Conservation (phyloP, 169 alveolate species). For the Theileria sp. region DNA sequence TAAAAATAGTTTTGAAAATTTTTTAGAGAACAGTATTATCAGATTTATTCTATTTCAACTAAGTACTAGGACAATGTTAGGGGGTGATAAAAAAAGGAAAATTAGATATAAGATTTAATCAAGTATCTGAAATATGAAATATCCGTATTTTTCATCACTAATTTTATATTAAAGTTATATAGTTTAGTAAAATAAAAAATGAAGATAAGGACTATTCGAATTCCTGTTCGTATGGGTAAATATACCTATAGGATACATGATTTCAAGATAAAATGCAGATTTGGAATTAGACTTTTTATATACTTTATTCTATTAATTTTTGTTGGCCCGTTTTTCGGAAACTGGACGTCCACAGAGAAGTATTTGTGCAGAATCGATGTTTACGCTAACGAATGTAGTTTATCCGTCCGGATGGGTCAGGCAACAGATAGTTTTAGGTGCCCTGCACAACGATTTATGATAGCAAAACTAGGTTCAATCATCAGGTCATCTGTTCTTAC, state of each 20-base stretch:
- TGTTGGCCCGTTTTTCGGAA: conserved; percentile 59
- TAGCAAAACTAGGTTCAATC: conserved; percentile 40
- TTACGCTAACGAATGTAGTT: conserved; percentile 23
- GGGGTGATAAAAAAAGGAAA: not conserved
- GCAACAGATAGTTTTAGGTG: conserved; percentile 36
- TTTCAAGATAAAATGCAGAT: conserved; percentile 20
- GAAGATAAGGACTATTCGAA: conserved; percentile 5
- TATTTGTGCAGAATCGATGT: conserved; percentile 42
- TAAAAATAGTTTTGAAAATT: not conserved
- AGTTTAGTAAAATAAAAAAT: not conserved
- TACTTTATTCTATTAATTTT: conserved; percentile 35
- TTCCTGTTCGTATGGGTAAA: not conserved
- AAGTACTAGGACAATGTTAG: not conserved
- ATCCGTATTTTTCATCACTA: not conserved
- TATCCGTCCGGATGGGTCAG: not conserved
- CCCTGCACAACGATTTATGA: conserved; percentile 38
- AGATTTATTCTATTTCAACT: not conserved
- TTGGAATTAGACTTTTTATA: conserved; percentile 25
- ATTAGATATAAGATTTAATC: not conserved
- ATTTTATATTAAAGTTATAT: not conserved
- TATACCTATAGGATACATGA: conserved; percentile 8
- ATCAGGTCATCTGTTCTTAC: conserved; percentile 24
- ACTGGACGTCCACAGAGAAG: conserved; percentile 59
- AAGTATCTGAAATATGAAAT: not conserved
- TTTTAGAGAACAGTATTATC: not conserved